These are phyloP conservation scores for Vaccinium corymbosum DNA, from an alignment of 148 eudicot genomes.

Conservation along the genomic window DNA sequence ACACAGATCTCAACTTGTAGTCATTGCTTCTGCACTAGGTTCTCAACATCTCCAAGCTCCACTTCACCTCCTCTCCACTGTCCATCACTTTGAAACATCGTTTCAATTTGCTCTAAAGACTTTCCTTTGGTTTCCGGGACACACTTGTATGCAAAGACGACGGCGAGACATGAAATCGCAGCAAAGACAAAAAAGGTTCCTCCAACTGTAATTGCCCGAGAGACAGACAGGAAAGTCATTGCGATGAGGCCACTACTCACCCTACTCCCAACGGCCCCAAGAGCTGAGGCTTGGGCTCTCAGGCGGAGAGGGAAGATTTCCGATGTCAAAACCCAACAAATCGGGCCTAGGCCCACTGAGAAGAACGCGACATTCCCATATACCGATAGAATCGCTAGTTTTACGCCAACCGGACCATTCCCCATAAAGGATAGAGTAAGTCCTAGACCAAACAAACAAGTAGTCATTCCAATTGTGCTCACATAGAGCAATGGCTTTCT, in stretches of 20 bases:
- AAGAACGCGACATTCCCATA: conserved; percentile 92
- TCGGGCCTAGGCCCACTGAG: conserved; percentile 83
- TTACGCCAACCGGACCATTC: conserved; percentile 41
- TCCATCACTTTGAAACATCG: conserved; percentile 48
- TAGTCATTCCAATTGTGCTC: conserved; percentile 87
- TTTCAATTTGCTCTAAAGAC: conserved; percentile 73
- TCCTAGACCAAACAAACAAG: conserved; percentile 57
- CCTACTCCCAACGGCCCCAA: conserved; percentile 79
- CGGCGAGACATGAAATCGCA: conserved; percentile 57
- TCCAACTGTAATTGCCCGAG: conserved; percentile 52
- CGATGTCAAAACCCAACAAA: conserved; percentile 79
- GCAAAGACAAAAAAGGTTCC: conserved; percentile 75
- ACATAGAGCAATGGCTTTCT: conserved; percentile 78
- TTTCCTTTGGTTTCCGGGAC: conserved; percentile 92
- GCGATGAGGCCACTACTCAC: conserved; percentile 78
- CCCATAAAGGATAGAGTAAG: conserved; percentile 47
- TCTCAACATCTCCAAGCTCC: conserved; percentile 52
- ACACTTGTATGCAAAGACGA: conserved; percentile 56
- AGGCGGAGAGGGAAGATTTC: conserved; percentile 84
- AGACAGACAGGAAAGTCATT: conserved; percentile 70
- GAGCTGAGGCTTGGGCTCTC: conserved; percentile 81
- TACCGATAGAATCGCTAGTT: conserved; percentile 51
- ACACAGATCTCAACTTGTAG: neutral
- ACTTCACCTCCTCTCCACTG: conserved; percentile 31
- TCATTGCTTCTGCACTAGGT: conserved; percentile 40